A percentile compares a stretch with the other conserved stretches of the same genome.
These are phyloP conservation scores for Trichoderma gamsii DNA, from an alignment of 495 filamentous ascomycete genomes.

Conservation along the genomic window DNA sequence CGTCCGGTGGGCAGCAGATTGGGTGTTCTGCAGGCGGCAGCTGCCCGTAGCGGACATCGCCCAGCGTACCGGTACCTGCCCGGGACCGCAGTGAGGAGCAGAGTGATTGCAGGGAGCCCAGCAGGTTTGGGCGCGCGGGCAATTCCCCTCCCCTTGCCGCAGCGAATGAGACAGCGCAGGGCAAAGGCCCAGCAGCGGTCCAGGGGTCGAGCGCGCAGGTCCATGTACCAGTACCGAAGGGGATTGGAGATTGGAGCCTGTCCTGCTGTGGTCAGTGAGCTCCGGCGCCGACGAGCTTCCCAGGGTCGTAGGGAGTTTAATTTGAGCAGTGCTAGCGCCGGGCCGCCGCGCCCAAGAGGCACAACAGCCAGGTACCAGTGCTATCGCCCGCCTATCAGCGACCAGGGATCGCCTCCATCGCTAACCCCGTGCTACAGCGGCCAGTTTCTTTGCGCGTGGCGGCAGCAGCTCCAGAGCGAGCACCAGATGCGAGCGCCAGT, in stretches of 20 bases:
- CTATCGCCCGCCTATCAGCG: neutral
- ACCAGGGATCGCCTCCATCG: neutral
- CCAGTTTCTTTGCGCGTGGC: neutral
- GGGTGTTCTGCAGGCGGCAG: too few species aligned
- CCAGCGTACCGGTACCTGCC: neutral
- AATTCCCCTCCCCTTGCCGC: neutral
- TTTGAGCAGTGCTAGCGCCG: constrained; percentile 12
- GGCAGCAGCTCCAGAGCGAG: neutral
- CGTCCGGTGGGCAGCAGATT: neutral
- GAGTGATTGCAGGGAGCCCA: constrained; percentile 8
- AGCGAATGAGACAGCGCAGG: constrained; percentile 13
- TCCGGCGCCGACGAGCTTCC: neutral
- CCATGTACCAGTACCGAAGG: neutral
- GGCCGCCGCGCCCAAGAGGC: neutral
- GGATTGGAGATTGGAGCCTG: neutral
- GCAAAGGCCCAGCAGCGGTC: neutral
- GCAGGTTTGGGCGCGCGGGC: neutral
- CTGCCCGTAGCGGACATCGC: neutral
- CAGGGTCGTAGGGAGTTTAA: constrained; percentile 14
- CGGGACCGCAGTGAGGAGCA: neutral
- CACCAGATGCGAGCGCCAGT: neutral
- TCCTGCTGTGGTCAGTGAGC: neutral
- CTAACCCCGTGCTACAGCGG: neutral
- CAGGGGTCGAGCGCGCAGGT: neutral
- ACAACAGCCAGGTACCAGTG: neutral